phyloP scores from a whole-genome alignment of 2,329 filamentous ascomycete species.

The Spiromastix sp. region DNA sequence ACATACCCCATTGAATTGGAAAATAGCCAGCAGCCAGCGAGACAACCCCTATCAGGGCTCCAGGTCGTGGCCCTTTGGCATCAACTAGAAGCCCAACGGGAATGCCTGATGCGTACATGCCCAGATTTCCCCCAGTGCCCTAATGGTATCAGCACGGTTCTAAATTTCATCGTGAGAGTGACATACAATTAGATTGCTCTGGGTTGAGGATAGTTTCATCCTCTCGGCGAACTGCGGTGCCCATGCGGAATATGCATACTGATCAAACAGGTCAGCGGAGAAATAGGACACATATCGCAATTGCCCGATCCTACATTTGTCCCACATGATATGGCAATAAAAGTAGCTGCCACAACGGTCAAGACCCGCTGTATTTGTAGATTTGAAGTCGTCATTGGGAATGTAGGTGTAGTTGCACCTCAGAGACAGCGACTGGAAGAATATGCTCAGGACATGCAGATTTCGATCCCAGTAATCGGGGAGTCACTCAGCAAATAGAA shows the following conservation, averaged over 20 bases:
- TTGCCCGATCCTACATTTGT: conserved; percentile 69
- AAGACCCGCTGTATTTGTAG: conserved; percentile 52
- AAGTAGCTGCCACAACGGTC: conserved; percentile 74
- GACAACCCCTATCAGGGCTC: conserved; percentile 64
- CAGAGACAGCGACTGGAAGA: too few relatives aligned
- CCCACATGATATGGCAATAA: conserved; percentile 79
- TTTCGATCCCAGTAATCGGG: too few relatives aligned
- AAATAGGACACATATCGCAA: too few relatives aligned
- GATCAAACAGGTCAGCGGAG: conserved; percentile 16
- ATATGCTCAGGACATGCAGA: too few relatives aligned
- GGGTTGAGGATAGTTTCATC: conserved; percentile 77
- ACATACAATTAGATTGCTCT: conserved; percentile 79
- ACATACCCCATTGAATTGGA: conserved; percentile 55
- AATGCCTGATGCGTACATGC: conserved; percentile 88
- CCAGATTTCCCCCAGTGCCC: conserved; percentile 52
- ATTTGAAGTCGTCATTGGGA: conserved; percentile 1
- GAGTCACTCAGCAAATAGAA: too few relatives aligned
- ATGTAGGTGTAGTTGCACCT: not conserved
- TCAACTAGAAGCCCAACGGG: conserved; percentile 85
- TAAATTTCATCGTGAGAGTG: conserved; percentile 4
- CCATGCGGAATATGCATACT: conserved; percentile 99
- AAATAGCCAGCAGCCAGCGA: conserved; percentile 73
- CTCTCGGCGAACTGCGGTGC: conserved; percentile 86
- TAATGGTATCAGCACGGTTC: conserved; percentile 25
- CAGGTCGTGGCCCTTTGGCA: conserved; percentile 64